These are phyloP conservation scores for Rachicladosporium sp. DNA, from an alignment of 2,329 filamentous ascomycete genomes.

Conservation along the genomic window DNA sequence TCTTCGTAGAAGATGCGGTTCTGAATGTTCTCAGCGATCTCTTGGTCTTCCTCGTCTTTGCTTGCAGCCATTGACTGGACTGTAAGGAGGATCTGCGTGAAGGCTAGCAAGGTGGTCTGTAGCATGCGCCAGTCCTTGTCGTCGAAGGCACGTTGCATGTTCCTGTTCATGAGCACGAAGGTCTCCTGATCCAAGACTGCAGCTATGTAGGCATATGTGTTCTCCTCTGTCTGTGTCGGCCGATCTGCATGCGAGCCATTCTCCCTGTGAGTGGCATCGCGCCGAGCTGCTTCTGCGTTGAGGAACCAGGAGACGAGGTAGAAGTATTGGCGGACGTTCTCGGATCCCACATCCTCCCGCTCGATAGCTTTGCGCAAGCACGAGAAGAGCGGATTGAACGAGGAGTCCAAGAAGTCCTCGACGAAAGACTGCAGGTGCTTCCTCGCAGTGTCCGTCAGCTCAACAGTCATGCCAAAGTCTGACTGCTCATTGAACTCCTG, in stretches of 20 bases:
- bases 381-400: conserved; percentile 79
- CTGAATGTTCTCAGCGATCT: conserved; percentile 94
- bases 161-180: conserved; percentile 75
- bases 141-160: conserved; percentile 67
- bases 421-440: conserved; percentile 69
- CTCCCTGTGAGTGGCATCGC: conserved; percentile 34
- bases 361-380: conserved; percentile 83
- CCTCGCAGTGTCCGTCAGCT: conserved; percentile 62
- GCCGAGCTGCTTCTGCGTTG: conserved; percentile 59
- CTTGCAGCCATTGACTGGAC: conserved; percentile 87
- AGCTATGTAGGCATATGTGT: conserved; percentile 77
- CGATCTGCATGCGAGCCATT: conserved; percentile 25
- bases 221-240: conserved; percentile 39
- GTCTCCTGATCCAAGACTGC: conserved; percentile 88
- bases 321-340: conserved; percentile 59
- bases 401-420: conserved; percentile 85
- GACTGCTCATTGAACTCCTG: conserved; percentile 38
- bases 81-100: conserved; percentile 77
- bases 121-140: conserved; percentile 80
- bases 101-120: conserved; percentile 80
- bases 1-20: conserved; percentile 98
- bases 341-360: conserved; percentile 56
- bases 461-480: conserved; percentile 63
- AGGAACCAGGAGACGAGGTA: conserved; percentile 91
- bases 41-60: conserved; percentile 79